Conservation (phyloP, 208 protist genomes). For the Novymonas esmeraldas region DNA sequence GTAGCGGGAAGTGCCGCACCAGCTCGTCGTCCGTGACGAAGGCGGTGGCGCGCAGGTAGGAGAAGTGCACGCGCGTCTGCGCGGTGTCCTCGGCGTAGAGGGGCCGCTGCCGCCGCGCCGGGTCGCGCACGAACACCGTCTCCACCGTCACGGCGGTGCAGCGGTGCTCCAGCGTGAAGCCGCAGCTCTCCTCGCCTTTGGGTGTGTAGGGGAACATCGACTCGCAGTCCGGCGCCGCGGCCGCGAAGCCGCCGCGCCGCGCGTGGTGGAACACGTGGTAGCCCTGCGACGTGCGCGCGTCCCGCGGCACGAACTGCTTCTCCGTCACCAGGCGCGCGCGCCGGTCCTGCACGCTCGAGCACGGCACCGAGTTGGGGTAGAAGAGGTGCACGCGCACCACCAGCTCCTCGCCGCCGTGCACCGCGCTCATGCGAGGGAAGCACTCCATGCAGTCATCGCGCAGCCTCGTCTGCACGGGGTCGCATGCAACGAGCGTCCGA, state of each 20-base stretch:
- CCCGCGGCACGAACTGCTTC: conserved; percentile 16
- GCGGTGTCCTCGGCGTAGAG: conserved; percentile 22
- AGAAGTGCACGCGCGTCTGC: conserved; percentile 18
- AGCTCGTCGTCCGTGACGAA: conserved; percentile 24
- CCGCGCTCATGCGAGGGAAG: conserved; percentile 8
- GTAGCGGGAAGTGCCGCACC: conserved; percentile 3
- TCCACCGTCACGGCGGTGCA: conserved; percentile 26
- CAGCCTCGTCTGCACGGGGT: conserved; percentile 17
- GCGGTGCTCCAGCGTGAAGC: conserved; percentile 1
- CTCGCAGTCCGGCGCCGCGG: not conserved
- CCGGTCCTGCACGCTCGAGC: conserved; percentile 12
- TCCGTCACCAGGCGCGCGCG: conserved; percentile 24
- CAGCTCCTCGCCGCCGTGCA: not conserved
- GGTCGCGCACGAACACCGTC: conserved; percentile 22
- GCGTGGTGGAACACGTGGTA: conserved; percentile 8
- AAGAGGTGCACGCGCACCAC: conserved; percentile 22
- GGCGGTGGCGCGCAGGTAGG: conserved; percentile 13
- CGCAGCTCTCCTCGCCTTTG: not conserved
- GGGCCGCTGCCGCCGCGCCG: conserved; percentile 8
- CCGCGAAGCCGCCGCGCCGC: not conserved
- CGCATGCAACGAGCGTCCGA: conserved; percentile 23
- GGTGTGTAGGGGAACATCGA: conserved; percentile 24
- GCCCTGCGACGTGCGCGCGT: conserved; percentile 10
- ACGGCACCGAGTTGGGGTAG: conserved; percentile 16
- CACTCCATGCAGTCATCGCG: conserved; percentile 29